These are phyloP conservation scores for Pisolithus thermaeus DNA, from an alignment of 1,284 basidiomycete genomes.

Conservation along the genomic window DNA sequence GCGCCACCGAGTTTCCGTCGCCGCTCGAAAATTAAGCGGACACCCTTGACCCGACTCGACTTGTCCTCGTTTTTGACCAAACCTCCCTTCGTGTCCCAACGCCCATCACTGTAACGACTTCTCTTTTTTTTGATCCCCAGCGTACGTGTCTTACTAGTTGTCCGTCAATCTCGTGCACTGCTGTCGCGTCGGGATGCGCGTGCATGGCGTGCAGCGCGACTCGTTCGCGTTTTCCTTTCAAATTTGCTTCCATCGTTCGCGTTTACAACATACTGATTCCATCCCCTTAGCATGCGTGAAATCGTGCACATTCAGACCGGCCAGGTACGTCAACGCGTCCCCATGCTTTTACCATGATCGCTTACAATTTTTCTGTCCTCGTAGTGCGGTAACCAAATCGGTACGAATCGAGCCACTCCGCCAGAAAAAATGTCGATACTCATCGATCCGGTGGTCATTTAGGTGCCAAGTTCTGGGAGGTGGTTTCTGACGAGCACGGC, in stretches of 20 bases:
- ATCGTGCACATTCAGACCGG: conserved; percentile 97
- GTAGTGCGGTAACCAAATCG: conserved; percentile 97
- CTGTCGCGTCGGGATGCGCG: conserved; percentile 14
- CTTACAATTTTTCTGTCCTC: conserved; percentile 14
- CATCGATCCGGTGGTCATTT: conserved; percentile 9
- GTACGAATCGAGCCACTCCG: conserved; percentile 39
- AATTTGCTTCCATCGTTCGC: conserved; percentile 29
- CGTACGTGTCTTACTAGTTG: conserved; percentile 23
- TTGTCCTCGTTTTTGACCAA: conserved; percentile 31
- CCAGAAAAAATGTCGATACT: conserved; percentile 3
- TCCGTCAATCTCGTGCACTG: neutral
- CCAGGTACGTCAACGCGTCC: conserved; percentile 54
- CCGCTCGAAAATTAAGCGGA: conserved; percentile 34
- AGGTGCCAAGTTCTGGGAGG: conserved; percentile 99
- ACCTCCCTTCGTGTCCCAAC: conserved; percentile 30
- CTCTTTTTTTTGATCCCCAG: conserved; percentile 16
- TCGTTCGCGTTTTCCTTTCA: conserved; percentile 36
- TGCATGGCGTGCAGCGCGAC: conserved; percentile 22
- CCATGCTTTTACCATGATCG: conserved; percentile 5
- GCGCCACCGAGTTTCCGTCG: conserved; percentile 24
- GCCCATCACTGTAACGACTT: conserved; percentile 28
- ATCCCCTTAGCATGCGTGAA: conserved; percentile 78
- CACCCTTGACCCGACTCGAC: conserved; percentile 33
- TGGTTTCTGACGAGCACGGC: conserved; percentile 96
- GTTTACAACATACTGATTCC: conserved; percentile 25